A percentile compares a stretch with the other conserved stretches of the same genome.
Evolutionary conservation across 306 rosid genomes (phyloP).

Genomic region (Prunus mume): DNA sequence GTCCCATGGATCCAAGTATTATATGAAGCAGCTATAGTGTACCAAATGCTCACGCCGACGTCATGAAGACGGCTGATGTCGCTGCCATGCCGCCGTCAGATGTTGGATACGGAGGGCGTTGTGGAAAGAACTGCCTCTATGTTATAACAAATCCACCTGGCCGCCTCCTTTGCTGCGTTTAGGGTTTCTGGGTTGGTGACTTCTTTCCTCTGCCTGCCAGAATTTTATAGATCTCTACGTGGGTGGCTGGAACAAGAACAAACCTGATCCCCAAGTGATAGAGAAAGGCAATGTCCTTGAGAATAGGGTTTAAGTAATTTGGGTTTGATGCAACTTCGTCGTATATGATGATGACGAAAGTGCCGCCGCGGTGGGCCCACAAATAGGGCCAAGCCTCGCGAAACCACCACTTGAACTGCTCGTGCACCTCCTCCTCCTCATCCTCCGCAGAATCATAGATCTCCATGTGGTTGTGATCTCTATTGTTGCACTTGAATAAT

Average conservation of each 20-base stretch:
- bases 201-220: constrained; percentile 67
- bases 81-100: constrained; percentile 62
- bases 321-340: constrained; percentile 66
- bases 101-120: constrained; percentile 77
- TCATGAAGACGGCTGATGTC: constrained; percentile 80
- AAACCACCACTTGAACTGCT: constrained; percentile 71
- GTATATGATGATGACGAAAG: constrained; percentile 72
- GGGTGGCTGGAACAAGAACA: constrained; percentile 81
- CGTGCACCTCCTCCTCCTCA: constrained; percentile 1
- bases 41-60: constrained; percentile 58
- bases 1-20: too few relatives aligned
- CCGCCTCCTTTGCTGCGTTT: constrained; percentile 82
- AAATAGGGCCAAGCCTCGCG: constrained; percentile 90
- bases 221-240: constrained; percentile 73
- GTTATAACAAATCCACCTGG: constrained; percentile 69
- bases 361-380: constrained; percentile 66
- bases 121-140: constrained; percentile 86
- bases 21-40: too few relatives aligned
- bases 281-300: constrained; percentile 91
- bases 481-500: not conserved
- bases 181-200: constrained; percentile 62
- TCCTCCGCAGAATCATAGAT: not conserved
- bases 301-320: constrained; percentile 51
- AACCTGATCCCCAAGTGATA: constrained; percentile 82
- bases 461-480: constrained; percentile 40